These are phyloP conservation scores for Xerocomellus intermedius DNA, from an alignment of 768 basidiomycete genomes.

Conservation along the genomic window DNA sequence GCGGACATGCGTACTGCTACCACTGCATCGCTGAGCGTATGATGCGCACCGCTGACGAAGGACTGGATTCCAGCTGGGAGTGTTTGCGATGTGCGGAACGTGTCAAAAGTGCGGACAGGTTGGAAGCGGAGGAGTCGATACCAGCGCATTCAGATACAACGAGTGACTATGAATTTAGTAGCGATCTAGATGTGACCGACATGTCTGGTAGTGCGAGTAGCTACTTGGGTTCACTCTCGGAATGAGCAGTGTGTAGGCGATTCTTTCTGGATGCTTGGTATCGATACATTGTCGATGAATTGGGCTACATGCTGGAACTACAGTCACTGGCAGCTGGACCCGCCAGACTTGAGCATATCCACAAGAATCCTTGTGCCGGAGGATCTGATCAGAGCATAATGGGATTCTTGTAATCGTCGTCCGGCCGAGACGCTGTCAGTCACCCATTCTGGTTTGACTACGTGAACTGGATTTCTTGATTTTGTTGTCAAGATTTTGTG, in stretches of 20 bases:
- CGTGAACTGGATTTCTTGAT: conserved; percentile 47
- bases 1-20: conserved; percentile 90
- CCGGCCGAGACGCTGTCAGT: conserved; percentile 63
- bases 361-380: conserved; percentile 37
- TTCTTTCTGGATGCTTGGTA: conserved; percentile 1
- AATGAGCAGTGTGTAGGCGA: conserved; percentile 8
- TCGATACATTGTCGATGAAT: conserved; percentile 8
- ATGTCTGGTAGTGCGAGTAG: conserved; percentile 51
- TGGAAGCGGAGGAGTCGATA: conserved; percentile 26
- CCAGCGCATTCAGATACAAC: conserved; percentile 28
- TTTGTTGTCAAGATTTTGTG: conserved; percentile 59
- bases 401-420: conserved; percentile 57
- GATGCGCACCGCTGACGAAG: conserved; percentile 68
- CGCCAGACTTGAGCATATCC: conserved; percentile 36
- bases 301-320: not conserved
- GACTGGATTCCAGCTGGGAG: conserved; percentile 60
- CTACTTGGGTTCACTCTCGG: conserved; percentile 36
- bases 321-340: conserved; percentile 12
- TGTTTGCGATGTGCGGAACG: conserved; percentile 76
- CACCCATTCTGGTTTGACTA: conserved; percentile 79
- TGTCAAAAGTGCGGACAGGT: conserved; percentile 65
- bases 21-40: conserved; percentile 86
- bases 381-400: conserved; percentile 51
- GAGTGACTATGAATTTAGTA: conserved; percentile 63
- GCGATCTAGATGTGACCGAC: conserved; percentile 45